phyloP scores from a whole-genome alignment of 805 yeast genomes.

The Starmerella kuoi region DNA sequence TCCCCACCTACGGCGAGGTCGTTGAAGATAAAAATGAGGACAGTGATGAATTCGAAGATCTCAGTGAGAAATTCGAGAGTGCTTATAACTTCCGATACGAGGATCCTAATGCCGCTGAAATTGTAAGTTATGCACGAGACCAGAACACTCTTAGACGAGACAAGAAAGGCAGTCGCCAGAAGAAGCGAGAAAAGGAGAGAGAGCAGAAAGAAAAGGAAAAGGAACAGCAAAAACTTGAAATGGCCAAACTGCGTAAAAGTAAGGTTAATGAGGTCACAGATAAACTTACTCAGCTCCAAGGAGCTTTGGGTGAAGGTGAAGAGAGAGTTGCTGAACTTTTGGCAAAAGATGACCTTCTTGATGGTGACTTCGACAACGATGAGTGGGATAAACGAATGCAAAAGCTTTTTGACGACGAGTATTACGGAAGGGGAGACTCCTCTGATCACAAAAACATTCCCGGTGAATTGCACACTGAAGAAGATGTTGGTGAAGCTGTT shows the following conservation, averaged over 20 bases:
- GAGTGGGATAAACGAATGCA: conserved; percentile 87
- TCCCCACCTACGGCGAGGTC: conserved; percentile 28
- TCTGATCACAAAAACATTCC: conserved; percentile 19
- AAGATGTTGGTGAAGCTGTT: conserved; percentile 34
- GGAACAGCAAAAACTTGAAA: conserved; percentile 43
- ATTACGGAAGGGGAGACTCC: conserved; percentile 40
- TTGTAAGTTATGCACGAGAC: conserved; percentile 82
- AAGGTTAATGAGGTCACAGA: conserved; percentile 70
- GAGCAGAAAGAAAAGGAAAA: conserved; percentile 43
- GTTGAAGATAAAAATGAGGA: conserved; percentile 47
- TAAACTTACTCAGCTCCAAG: conserved; percentile 49
- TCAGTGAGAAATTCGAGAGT: conserved; percentile 79
- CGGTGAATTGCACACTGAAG: conserved; percentile 14
- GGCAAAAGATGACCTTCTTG: conserved; percentile 62
- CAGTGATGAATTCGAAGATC: conserved; percentile 82
- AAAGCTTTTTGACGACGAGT: conserved; percentile 75
- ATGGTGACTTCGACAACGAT: conserved; percentile 76
- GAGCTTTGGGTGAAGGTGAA: conserved; percentile 49
- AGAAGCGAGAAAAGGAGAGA: conserved; percentile 61
- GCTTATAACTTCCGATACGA: conserved; percentile 93
- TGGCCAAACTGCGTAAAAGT: conserved; percentile 59
- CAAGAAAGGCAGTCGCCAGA: conserved; percentile 60
- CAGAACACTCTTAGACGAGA: conserved; percentile 86
- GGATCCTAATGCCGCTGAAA: conserved; percentile 81
- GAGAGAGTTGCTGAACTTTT: conserved; percentile 50